A percentile compares a stretch with the other conserved stretches of the same genome.
Evolutionary conservation across 805 yeast species (phyloP).

Genomic region (Barnettozyma vustinii): DNA sequence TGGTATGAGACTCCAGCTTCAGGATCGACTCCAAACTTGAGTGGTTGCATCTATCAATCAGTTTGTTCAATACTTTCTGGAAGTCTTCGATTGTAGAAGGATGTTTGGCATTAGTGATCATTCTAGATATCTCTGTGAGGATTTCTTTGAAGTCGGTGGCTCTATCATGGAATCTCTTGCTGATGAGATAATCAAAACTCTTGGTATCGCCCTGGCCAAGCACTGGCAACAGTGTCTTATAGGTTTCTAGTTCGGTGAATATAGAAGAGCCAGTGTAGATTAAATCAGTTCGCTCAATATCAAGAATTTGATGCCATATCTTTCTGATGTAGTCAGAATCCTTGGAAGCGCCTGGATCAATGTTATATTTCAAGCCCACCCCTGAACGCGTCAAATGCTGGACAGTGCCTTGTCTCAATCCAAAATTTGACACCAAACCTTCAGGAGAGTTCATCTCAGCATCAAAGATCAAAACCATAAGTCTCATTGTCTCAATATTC

Average conservation of each 20-base stretch:
- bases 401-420: conserved; percentile 3
- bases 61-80: not conserved
- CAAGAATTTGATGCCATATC: conserved; percentile 9
- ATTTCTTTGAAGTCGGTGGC: conserved; percentile 1
- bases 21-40: conserved; percentile 5
- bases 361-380: conserved; percentile 5
- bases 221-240: conserved; percentile 1
- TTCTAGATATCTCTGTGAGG: conserved; percentile 1
- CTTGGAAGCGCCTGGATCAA: conserved; percentile 3
- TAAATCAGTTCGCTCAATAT: conserved; percentile 6
- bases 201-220: not conserved
- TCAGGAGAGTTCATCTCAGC: conserved; percentile 4
- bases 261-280: conserved; percentile 6
- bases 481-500: conserved; percentile 5
- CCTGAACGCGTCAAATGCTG: conserved; percentile 1
- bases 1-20: conserved; percentile 3
- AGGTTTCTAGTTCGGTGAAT: conserved; percentile 4
- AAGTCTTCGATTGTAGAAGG: conserved; percentile 3
- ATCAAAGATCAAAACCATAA: conserved; percentile 4
- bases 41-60: conserved; percentile 5
- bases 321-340: conserved; percentile 4
- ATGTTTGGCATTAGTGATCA: conserved; percentile 8
- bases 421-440: not conserved
- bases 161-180: conserved; percentile 5
- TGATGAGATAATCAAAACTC: not conserved